Evolutionary conservation across 192 early-diverging fungal species (phyloP), one percentile per base, ranked within the genome.

Genomic region (Kickxella alabastrina): DNA sequence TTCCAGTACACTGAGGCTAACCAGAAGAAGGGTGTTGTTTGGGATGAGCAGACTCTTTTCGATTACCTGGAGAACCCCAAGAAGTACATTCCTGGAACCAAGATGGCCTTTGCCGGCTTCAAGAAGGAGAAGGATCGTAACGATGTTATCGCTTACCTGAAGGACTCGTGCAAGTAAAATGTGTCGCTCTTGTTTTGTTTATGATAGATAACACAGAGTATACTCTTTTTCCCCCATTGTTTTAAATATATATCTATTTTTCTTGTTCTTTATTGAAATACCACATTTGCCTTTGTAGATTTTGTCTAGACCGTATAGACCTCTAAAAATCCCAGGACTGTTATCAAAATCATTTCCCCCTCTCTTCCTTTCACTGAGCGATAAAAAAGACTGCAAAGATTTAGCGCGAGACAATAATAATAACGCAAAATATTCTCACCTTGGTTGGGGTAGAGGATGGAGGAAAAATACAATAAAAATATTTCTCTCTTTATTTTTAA

Each of bases 61-160:
- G 82, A 87, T 23, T 96, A 98, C 84, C 85, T 91, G 38, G 92
- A 94, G 86, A 96, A 98, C 86, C 95, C 95, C 59, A 98, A 97
- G 85, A 98, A 94, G 89, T 91, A 87, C 72, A 90, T 91, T 54
- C 87, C 85, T 26, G 87, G 88, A 42, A 98, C 95, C 57, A 95
- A 93, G 88, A 98, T 98, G 95, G 92, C 93, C 49, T 98, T 98
- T 75, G 89, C 89, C 52, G 65, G 75, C 27, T 80, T 82, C 65
- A 82, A 81, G 74, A 81, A 82, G 71, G 45, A 53, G 29, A 83
- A 88, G 77, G 87, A 91, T 29, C 82, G 86, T 50, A 82, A 83
- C 62, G 93, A 96, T 72, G 80, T 94, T 45, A 90, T 95, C 68
- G 83, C 92, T 43, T 93, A 93, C 82, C 80, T 98, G 57, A 92